Evolutionary conservation across 306 rosid genomes (phyloP), one percentile per base, ranked within the genome.

Genomic region (Cicer cuneatum): DNA sequence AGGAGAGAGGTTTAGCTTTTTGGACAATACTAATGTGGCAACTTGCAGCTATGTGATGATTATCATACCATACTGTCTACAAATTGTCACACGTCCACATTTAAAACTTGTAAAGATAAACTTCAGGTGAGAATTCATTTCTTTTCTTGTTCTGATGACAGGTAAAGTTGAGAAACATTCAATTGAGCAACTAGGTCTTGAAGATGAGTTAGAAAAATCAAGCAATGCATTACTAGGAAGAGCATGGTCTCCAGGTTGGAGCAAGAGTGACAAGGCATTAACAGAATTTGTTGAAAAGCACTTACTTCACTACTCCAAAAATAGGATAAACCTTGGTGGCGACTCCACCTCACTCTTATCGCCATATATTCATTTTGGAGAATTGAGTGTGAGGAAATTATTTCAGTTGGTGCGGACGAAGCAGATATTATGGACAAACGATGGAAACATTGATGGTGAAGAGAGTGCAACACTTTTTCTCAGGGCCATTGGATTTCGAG

Each of bases 401-500:
- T 57, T 57, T 57, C 63, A 57, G 13, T 13, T 57, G 5, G 63
- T 1, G 1, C 63, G 63, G 11, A 57, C 16, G 9, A 57, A 57
- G 24, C 63, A 57, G 1, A 21, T 57, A 57, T 66, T 93, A 49
- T 93, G 98, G 97, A 89, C 89, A 46, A 91, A 93, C 35, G 97
- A 93, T 85, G 96, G 97, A 60, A 90, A 90, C 86, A 64, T 67
- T 68, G 93, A 90, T 18, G 96, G 98, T 13, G 92, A 86, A 82
- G 98, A 93, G 75, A 93, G 98, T 47, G 98, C 89, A 49, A 90
- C 87, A 86, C 78, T 90, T 83, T 93, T 93, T 83, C 90, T 93
- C 5, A 89, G 88, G 81, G 89, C 98, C 49, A 87, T 93, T 46
- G 98, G 98, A 19, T 90, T 93, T 8, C 83, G 98, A 84, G 98